Conservation (phyloP, 1,139 yeast species). For the Magnusiomyces magnusii region DNA sequence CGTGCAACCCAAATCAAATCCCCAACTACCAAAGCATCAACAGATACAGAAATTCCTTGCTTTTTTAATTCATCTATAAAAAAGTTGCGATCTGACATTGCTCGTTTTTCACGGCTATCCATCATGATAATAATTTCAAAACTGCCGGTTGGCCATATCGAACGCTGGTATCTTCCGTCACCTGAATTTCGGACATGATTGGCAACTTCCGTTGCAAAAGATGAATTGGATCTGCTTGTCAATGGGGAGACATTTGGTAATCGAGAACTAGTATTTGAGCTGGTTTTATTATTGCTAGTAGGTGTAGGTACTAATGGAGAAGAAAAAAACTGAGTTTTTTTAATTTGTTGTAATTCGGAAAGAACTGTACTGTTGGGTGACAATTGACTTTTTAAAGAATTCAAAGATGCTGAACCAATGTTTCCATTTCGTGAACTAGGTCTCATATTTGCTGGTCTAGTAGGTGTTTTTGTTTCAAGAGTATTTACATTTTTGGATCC, state of each 20-base stretch:
- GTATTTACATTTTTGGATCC: no score
- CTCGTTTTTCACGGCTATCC: slow-evolving; percentile 71
- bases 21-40: slow-evolving; percentile 64
- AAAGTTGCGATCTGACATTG: slow-evolving; percentile 26
- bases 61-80: slow-evolving; percentile 44
- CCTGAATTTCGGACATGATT: background rate
- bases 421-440: background rate
- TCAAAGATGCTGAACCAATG: background rate
- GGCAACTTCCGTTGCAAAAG: background rate
- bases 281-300: background rate
- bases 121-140: slow-evolving; percentile 57
- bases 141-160: slow-evolving; percentile 44
- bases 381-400: background rate
- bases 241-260: background rate
- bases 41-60: slow-evolving; percentile 45
- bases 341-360: background rate
- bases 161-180: slow-evolving; percentile 1
- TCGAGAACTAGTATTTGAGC: background rate
- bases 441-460: background rate
- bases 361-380: slow-evolving; percentile 1
- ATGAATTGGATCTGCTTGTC: background rate
- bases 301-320: background rate
- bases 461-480: background rate
- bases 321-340: background rate
- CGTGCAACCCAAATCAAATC: slow-evolving; percentile 88